phyloP scores from a whole-genome alignment of 208 protist species.

The Trypanosomatidae sp. region DNA sequence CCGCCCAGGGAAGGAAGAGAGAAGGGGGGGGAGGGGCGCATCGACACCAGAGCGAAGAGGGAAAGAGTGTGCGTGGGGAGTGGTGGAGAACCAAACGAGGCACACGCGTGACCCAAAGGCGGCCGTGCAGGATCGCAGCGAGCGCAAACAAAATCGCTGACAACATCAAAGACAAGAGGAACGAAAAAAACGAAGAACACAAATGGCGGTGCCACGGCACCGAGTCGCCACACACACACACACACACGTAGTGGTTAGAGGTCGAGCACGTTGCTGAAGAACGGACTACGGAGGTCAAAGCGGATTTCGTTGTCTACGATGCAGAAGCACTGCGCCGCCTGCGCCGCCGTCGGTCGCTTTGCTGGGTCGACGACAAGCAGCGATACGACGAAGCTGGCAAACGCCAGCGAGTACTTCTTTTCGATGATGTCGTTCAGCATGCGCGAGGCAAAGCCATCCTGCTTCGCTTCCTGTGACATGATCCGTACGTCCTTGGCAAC shows the following conservation, averaged over 20 bases:
- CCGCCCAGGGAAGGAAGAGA: too few relatives aligned
- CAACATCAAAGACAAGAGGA: background rate
- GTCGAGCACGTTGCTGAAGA: conserved; percentile 78
- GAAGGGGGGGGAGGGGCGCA: too few relatives aligned
- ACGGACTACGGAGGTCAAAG: conserved; percentile 57
- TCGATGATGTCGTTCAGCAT: conserved; percentile 69
- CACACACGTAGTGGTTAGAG: conserved; percentile 18
- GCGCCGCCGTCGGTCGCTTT: conserved; percentile 66
- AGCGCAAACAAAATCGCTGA: background rate
- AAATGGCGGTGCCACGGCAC: background rate
- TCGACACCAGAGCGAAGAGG: too few relatives aligned
- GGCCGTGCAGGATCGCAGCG: background rate
- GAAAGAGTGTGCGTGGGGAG: background rate
- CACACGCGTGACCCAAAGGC: background rate
- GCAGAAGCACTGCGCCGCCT: conserved; percentile 57
- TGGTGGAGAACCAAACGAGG: background rate
- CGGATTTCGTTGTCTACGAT: conserved; percentile 40
- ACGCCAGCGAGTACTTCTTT: conserved; percentile 58
- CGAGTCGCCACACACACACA: background rate
- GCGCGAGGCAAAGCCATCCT: conserved; percentile 61
- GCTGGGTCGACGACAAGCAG: conserved; percentile 64
- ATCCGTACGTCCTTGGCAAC: conserved; percentile 54
- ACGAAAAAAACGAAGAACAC: background rate
- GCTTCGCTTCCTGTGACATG: conserved; percentile 75
- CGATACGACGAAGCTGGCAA: conserved; percentile 79